These are phyloP conservation scores for Zymoseptoria tritici DNA, from an alignment of 2,329 filamentous ascomycete species.

Conservation along the genomic window DNA sequence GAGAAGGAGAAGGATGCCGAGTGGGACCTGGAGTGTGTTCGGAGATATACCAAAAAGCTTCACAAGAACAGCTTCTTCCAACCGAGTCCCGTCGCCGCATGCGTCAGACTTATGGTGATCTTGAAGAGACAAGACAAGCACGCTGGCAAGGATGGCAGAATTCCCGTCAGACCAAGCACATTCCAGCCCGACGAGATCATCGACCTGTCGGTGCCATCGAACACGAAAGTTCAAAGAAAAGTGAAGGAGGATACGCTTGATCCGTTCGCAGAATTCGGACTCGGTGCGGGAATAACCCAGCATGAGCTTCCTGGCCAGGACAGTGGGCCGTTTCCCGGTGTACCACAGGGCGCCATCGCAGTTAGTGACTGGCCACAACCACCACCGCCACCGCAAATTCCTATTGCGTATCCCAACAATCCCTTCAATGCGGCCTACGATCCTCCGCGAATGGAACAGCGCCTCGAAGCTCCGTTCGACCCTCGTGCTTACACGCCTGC, in stretches of 20 bases:
- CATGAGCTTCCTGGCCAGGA: conserved; percentile 1
- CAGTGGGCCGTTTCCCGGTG: background rate
- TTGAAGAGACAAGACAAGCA: conserved; percentile 3
- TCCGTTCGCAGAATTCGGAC: conserved; percentile 1
- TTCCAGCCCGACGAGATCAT: conserved; percentile 4
- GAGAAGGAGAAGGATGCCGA: conserved; percentile 5
- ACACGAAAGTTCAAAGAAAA: background rate
- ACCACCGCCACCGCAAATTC: background rate
- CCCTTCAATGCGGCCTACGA: background rate
- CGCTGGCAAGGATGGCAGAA: background rate
- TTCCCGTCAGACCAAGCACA: background rate
- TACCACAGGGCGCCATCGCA: background rate
- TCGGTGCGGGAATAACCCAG: background rate
- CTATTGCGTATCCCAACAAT: conserved; percentile 1
- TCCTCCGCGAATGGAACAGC: background rate
- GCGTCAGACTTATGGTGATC: conserved; percentile 1
- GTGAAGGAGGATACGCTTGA: background rate
- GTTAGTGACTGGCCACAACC: background rate
- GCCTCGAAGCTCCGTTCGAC: background rate
- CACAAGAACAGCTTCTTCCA: background rate
- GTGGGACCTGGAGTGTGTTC: conserved; percentile 4
- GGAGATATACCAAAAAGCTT: background rate
- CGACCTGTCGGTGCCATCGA: background rate
- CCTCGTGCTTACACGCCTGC: conserved; percentile 1
- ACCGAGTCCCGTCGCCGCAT: background rate